Evolutionary conservation across 148 eudicot species (phyloP), one percentile per base, ranked within the genome.

Genomic region (Suaeda aralocaspica): DNA sequence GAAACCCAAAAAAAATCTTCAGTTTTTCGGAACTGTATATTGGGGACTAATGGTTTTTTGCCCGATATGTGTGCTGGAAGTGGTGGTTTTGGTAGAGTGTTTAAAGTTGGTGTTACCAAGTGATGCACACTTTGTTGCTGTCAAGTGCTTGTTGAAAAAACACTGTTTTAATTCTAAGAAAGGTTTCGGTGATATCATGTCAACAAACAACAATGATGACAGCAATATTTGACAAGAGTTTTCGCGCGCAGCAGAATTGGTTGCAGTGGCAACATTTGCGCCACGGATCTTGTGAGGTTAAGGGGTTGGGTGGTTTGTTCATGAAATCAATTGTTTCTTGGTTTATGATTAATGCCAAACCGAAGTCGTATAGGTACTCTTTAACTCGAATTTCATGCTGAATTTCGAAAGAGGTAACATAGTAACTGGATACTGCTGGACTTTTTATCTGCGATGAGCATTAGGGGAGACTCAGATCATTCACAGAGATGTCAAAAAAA

Each of bases 311-410:
- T 94, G 99, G 99, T 94, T 96, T 50, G 82, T 89, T 5, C 93
- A 94, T 11, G 91, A 91, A 85, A 80, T 65, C 80, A 83, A 72
- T 67, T 94, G 51, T 75, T 91, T 7, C 89, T 94, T 13, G n/a
- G 99, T 94, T 1, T 94, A 94, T 51, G 99, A 94, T 57, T 94
- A 94, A 94, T 94, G 97, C 96, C 96, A 0, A 91, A 94, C 57
- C 77, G 89, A 3, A 94, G 99, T 82, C 93, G 99, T 91, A 78
- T 53, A 85, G 71, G 63, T 89, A 14, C 82, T 94, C 2, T 94
- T 94, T 62, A 72, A n/a, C n/a, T n/a, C n/a, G 74, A 39, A 30
- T 21, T 26, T 39, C 9, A 22, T 39, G 33, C n/a, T n/a, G 18
- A 76, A 57, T 39, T 94, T 91, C 87, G 81, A 85, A 36, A 68